These are phyloP conservation scores for Marchantia paleacea DNA, from an alignment of 225 moss, liverwort and hornwort species.

Conservation along the genomic window DNA sequence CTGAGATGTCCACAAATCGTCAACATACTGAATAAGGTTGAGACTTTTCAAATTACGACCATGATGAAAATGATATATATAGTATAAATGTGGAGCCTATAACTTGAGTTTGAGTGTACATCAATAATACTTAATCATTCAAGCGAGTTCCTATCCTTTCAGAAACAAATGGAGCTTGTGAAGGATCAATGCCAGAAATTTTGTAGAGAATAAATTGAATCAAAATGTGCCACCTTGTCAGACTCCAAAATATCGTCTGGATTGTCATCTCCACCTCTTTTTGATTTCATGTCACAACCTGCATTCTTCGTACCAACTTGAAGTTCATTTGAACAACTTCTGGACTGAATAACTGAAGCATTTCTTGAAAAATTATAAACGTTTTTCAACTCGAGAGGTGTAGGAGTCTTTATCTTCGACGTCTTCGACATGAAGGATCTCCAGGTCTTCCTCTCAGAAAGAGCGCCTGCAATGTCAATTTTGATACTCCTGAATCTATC, in stretches of 20 bases:
- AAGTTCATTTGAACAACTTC: background rate
- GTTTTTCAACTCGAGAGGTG: background rate
- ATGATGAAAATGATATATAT: background rate
- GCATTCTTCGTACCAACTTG: background rate
- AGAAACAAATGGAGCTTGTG: background rate
- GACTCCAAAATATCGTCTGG: background rate
- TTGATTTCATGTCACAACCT: background rate
- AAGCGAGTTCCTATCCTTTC: background rate
- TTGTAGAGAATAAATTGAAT: background rate
- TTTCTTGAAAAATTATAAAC: background rate
- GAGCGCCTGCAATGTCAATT: too few relatives aligned
- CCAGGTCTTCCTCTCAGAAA: too few relatives aligned
- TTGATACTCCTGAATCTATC: too few relatives aligned
- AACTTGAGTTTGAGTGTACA: background rate
- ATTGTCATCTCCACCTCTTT: background rate
- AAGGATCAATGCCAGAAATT: background rate
- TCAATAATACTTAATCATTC: background rate
- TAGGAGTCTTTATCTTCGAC: too few relatives aligned
- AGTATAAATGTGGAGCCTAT: background rate
- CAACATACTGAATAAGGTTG: background rate
- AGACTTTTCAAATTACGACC: too few relatives aligned
- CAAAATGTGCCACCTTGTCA: background rate
- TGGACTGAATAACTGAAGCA: background rate
- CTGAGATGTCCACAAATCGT: constrained; percentile 33
- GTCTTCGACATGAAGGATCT: too few relatives aligned